Evolutionary conservation across 495 filamentous ascomycete species (phyloP).

Genomic region (Aspergillus diversus): DNA sequence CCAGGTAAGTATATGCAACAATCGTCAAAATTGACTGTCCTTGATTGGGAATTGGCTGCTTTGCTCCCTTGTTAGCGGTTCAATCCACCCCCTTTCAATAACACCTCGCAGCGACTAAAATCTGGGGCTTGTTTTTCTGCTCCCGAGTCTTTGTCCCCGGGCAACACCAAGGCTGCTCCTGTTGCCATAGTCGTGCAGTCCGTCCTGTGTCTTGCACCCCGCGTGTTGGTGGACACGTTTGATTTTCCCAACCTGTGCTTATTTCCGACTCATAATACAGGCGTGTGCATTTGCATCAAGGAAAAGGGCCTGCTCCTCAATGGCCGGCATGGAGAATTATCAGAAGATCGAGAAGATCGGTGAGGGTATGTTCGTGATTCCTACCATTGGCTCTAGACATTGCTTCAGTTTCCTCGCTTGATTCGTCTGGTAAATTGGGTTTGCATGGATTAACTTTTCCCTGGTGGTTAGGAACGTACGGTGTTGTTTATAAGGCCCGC

Average conservation of each 20-base stretch:
- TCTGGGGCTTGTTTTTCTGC: conserved; percentile 21
- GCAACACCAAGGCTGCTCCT: conserved; percentile 21
- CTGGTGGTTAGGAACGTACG: conserved; percentile 72
- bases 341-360: conserved; percentile 99
- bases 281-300: conserved; percentile 14
- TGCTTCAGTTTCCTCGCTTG: not conserved
- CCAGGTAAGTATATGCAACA: conserved; percentile 20
- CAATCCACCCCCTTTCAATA: not conserved
- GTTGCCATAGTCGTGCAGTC: conserved; percentile 17
- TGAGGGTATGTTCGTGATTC: conserved; percentile 71
- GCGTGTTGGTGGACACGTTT: conserved; percentile 17
- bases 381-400: conserved; percentile 8
- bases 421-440: not conserved
- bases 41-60: conserved; percentile 18
- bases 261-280: conserved; percentile 2
- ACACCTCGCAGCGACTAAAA: conserved; percentile 21
- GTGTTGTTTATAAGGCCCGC: conserved; percentile 90
- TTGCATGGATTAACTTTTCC: not conserved
- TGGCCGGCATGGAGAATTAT: conserved; percentile 90
- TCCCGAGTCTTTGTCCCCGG: conserved; percentile 24
- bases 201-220: conserved; percentile 27
- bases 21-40: conserved; percentile 11
- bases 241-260: not conserved
- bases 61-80: conserved; percentile 10
- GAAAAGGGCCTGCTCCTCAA: conserved; percentile 3